Percentiles rank a stretch among this genome's conserved stretches.
phyloP scores from a whole-genome alignment of 1,139 yeast species.

The Schizosaccharomyces versatilis region DNA sequence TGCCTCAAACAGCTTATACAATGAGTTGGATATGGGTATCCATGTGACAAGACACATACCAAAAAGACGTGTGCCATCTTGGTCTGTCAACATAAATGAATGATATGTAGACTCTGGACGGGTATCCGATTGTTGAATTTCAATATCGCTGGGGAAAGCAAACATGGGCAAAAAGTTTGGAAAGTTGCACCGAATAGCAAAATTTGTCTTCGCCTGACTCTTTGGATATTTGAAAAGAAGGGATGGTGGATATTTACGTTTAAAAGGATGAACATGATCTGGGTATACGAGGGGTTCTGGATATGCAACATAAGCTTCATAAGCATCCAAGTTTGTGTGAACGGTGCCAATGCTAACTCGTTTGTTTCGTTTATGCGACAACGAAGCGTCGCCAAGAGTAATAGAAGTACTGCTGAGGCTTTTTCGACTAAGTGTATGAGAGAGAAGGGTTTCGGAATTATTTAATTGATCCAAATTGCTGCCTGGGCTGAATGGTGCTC shows the following conservation, averaged over 20 bases:
- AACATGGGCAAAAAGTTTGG: constrained; percentile 14
- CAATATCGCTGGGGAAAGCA: constrained; percentile 12
- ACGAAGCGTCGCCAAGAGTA: too few relatives aligned
- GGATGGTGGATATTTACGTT: constrained; percentile 11
- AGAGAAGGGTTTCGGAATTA: too few relatives aligned
- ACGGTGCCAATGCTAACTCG: background rate
- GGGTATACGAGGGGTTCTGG: constrained; percentile 9
- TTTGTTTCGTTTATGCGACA: background rate
- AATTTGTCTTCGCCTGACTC: background rate
- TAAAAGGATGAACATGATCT: constrained; percentile 11
- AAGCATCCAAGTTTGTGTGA: constrained; percentile 8
- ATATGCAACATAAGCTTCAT: constrained; percentile 6
- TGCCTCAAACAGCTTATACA: constrained; percentile 8
- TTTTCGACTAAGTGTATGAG: too few relatives aligned
- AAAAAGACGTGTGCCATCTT: constrained; percentile 8
- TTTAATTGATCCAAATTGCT: too few relatives aligned
- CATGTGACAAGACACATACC: constrained; percentile 12
- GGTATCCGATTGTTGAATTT: constrained; percentile 8
- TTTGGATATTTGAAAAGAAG: constrained; percentile 10
- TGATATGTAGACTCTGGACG: constrained; percentile 12
- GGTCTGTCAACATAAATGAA: constrained; percentile 12
- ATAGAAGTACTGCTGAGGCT: too few relatives aligned
- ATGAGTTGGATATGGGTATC: constrained; percentile 8
- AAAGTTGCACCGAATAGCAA: constrained; percentile 5
- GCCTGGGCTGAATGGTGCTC: too few relatives aligned